Evolutionary conservation across 2,329 filamentous ascomycete genomes (phyloP), one percentile per base, ranked within the genome.

Genomic region (Fusarium fujikuroi): DNA sequence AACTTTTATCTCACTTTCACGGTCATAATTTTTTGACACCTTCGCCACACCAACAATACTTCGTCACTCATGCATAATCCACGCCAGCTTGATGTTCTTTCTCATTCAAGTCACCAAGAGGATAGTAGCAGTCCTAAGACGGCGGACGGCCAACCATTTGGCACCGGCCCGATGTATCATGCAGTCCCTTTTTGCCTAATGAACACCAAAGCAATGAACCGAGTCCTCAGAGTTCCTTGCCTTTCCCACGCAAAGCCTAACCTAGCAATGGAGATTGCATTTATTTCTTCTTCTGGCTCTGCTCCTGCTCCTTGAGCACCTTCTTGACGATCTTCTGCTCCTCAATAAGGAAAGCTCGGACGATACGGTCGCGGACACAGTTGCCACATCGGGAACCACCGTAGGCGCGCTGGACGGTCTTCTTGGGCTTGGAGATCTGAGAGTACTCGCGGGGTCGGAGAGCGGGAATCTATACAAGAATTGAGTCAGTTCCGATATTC

Each of bases 271-370:
- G 76, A 75, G 62, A 60, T 87, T 78, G 75, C 70, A 77, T 88
- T 90, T 93, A 91, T 88, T 91, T 91, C 88, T 90, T 91, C 86
- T 89, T 91, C 81, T 88, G 85, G 82, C 87, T 84, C 82, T 85
- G 93, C 89, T 94, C 93, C 89, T 97, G 94, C 91, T 98, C 95
- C 93, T 98, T 98, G 85, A 98, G 91, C 82, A 99, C 96, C 94
- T 99, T 99, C 95, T 99, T 99, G 87, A 99, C 96, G 82, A 99
- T 98, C 94, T 99, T 99, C 91, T 99, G 96, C 92, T 99, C 96
- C 90, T 99, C 97, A 79, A 99, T 98, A 85, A 99, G 89, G 92
- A 99, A 99, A 76, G 96, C 96, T 81, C 96, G 94, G 80, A 98
- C 94, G 80, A 99, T 94, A 81, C 96, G 93, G 90, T 99, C 96